phyloP scores from a whole-genome alignment of 371 early-diverging fungal genomes.

The Mucor saturninus region DNA sequence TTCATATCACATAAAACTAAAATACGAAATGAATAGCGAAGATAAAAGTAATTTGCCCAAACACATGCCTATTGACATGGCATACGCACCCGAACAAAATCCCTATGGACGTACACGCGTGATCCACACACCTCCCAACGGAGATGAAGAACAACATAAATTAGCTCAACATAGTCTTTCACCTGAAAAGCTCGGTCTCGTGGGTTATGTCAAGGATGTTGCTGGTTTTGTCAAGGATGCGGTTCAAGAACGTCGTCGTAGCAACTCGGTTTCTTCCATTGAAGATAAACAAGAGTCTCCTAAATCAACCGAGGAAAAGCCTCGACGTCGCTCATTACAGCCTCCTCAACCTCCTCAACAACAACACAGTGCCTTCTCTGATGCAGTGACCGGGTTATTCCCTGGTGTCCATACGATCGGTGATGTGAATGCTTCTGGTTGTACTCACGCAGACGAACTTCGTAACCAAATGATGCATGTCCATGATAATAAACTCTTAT shows the following conservation, averaged over 20 bases:
- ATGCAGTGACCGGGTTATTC: slow-evolving; percentile 41
- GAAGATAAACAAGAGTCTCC: background rate
- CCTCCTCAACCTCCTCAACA: background rate
- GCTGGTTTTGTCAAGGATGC: slow-evolving; percentile 54
- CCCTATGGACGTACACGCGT: slow-evolving; percentile 38
- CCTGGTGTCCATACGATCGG: slow-evolving; percentile 29
- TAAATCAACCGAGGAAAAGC: slow-evolving; percentile 4
- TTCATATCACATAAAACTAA: background rate
- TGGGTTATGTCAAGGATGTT: slow-evolving; percentile 55
- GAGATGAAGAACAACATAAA: slow-evolving; percentile 17
- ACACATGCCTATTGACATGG: slow-evolving; percentile 48
- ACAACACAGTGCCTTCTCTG: slow-evolving; percentile 34
- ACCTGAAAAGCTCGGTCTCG: slow-evolving; percentile 51
- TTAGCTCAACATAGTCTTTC: slow-evolving; percentile 46
- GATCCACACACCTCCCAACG: slow-evolving; percentile 13
- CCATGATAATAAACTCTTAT: slow-evolving; percentile 17
- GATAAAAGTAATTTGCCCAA: slow-evolving; percentile 19
- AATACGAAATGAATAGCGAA: slow-evolving; percentile 3
- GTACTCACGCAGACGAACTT: slow-evolving; percentile 41
- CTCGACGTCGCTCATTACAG: slow-evolving; percentile 12
- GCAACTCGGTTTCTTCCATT: background rate
- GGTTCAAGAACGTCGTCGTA: slow-evolving; percentile 32
- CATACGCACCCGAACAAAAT: slow-evolving; percentile 40
- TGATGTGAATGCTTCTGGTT: slow-evolving; percentile 15
- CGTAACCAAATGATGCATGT: slow-evolving; percentile 34